Evolutionary conservation across 1,284 basidiomycete species (phyloP).

Genomic region (Apiotrichum akiyoshidainum): DNA sequence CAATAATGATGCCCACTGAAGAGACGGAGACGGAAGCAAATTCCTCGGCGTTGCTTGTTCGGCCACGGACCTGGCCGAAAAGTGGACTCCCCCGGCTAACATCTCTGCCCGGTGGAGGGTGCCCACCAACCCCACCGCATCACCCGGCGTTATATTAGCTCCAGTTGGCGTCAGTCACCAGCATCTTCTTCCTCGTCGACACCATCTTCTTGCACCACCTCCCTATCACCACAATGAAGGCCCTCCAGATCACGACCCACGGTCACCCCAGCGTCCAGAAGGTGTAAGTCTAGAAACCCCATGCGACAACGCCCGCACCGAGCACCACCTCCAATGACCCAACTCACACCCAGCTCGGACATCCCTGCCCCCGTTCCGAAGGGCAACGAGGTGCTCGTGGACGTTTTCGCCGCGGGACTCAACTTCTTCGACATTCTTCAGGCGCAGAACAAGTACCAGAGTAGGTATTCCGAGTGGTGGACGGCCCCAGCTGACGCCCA

Average conservation of each 20-base stretch:
- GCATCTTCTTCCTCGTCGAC: too few species aligned
- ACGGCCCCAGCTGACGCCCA: slow-evolving; percentile 8
- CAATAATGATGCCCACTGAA: too few species aligned
- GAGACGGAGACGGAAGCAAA: too few species aligned
- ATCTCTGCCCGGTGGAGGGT: too few species aligned
- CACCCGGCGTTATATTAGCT: too few species aligned
- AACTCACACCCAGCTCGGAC: slow-evolving; percentile 38
- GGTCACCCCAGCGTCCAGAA: slow-evolving; percentile 69
- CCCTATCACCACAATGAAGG: slow-evolving; percentile 64
- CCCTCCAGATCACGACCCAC: slow-evolving; percentile 68
- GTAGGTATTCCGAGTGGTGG: slow-evolving; percentile 24
- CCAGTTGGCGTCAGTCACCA: not conserved
- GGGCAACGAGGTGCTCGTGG: slow-evolving; percentile 68
- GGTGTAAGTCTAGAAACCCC: slow-evolving; percentile 46
- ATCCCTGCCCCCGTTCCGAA: slow-evolving; percentile 60
- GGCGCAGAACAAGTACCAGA: slow-evolving; percentile 82
- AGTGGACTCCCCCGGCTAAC: too few species aligned
- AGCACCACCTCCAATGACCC: too few species aligned
- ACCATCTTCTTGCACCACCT: not conserved
- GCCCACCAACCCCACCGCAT: too few species aligned
- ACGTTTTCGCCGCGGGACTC: slow-evolving; percentile 60
- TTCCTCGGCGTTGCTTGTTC: too few species aligned
- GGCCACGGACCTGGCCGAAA: too few species aligned
- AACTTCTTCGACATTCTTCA: slow-evolving; percentile 63
- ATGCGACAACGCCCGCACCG: too few species aligned